phyloP scores from a whole-genome alignment of 2,329 filamentous ascomycete genomes.

The Podosphaera xanthii region DNA sequence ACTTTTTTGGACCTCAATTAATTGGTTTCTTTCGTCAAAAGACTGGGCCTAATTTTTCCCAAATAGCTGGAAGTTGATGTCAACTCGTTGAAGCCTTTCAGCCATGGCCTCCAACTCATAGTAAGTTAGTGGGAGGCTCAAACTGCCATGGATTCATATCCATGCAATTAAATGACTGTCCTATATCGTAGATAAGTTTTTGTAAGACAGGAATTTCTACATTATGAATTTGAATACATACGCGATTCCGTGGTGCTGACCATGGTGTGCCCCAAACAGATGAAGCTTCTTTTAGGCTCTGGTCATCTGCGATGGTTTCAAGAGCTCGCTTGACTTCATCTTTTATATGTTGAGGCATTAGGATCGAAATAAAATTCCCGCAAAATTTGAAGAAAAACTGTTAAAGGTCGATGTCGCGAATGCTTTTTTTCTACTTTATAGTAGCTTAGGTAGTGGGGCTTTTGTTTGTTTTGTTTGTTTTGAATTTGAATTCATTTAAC shows the following conservation, averaged over 20 bases:
- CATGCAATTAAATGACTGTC: neutral
- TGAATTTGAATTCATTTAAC: too few relatives aligned
- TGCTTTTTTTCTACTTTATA: too few relatives aligned
- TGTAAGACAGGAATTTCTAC: neutral
- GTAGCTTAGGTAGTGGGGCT: too few relatives aligned
- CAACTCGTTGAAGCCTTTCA: neutral
- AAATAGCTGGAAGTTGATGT: neutral
- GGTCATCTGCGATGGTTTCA: neutral
- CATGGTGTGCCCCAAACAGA: neutral
- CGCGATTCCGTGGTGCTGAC: neutral
- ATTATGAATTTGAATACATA: neutral
- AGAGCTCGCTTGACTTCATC: too few relatives aligned
- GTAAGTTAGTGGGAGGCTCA: conserved; percentile 1
- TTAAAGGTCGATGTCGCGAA: too few relatives aligned
- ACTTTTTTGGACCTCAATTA: neutral
- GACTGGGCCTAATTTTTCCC: neutral
- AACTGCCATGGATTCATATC: neutral
- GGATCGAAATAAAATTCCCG: too few relatives aligned
- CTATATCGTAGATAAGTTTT: neutral
- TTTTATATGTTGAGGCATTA: too few relatives aligned
- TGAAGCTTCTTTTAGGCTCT: neutral
- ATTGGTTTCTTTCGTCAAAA: conserved; percentile 1
- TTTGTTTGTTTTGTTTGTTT: too few relatives aligned
- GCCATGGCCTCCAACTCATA: conserved; percentile 1
- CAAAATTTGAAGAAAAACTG: too few relatives aligned